Evolutionary conservation across 2,329 filamentous ascomycete species (phyloP).

Genomic region (Pezicula neosporulosa): DNA sequence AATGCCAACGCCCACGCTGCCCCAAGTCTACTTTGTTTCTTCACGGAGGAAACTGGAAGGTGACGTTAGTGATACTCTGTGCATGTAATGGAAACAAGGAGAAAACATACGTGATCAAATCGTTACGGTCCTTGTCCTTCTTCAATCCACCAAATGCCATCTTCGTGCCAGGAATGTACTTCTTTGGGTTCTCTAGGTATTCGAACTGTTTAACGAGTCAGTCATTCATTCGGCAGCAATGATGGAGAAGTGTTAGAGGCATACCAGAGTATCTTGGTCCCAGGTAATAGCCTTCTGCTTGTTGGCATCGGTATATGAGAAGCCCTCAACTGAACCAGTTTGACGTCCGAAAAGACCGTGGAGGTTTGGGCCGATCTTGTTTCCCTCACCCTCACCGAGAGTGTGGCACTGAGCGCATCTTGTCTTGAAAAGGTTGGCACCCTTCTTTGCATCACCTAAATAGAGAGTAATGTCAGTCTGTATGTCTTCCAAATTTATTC

Average conservation of each 20-base stretch:
- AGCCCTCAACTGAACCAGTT: slow-evolving; percentile 86
- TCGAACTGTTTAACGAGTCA: slow-evolving; percentile 65
- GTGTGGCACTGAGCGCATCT: slow-evolving; percentile 99
- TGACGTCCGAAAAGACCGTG: slow-evolving; percentile 97
- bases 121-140: slow-evolving; percentile 99
- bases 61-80: slow-evolving; percentile 10
- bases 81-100: not conserved
- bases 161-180: slow-evolving; percentile 99
- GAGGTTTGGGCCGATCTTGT: slow-evolving; percentile 98
- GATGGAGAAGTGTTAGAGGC: slow-evolving; percentile 24
- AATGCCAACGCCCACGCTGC: slow-evolving; percentile 6
- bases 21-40: slow-evolving; percentile 59
- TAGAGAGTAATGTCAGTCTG: slow-evolving; percentile 27
- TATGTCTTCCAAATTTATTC: slow-evolving; percentile 1
- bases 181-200: slow-evolving; percentile 99
- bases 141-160: slow-evolving; percentile 99
- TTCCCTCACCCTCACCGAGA: slow-evolving; percentile 81
- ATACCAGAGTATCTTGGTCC: slow-evolving; percentile 80
- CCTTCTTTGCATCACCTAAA: slow-evolving; percentile 89
- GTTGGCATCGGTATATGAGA: slow-evolving; percentile 99
- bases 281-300: slow-evolving; percentile 92
- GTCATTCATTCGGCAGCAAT: not conserved
- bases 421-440: slow-evolving; percentile 98
- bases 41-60: slow-evolving; percentile 62
- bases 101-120: slow-evolving; percentile 87